Evolutionary conservation across 75 land plant species (phyloP), one percentile per base, ranked within the genome.

Genomic region (Cryptomeria japonica): DNA sequence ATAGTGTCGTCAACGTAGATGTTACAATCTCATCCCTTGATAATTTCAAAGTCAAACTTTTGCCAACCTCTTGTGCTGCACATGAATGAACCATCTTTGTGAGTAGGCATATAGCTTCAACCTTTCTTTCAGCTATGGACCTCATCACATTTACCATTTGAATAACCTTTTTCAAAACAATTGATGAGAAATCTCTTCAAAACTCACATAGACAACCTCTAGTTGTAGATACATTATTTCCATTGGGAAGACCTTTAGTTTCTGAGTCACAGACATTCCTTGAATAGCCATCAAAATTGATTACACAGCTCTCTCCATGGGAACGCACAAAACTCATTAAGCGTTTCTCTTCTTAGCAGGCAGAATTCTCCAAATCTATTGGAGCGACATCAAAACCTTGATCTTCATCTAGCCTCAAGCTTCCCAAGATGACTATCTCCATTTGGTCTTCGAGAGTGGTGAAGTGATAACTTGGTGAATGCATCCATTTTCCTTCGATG

Each of bases 31-130:
- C 93, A 34, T 93, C 95, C 15, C 86, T 90, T 83, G 87, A 47
- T 49, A 88, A 90, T 28, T 89, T 85, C 85, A 86, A 18, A 41
- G 94, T 42, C 85, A 94, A 34, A 61, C 84, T 89, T 53, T 89
- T 87, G 44, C 94, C 96, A 84, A 88, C 87, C 98, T 95, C 92
- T 64, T 94, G 92, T 89, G 94, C 95, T 90, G 78, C 91, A 34
- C 49, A 68, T 31, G 96, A 93, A 84, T 84, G 84, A 9, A 88
- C 83, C 89, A 96, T 61, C 80, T 90, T 94, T 44, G 92, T 78
- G 87, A 96, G 92, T 76, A 91, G 89, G 82, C 88, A 91, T 25
- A 88, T 88, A 51, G 92, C 97, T 78, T 90, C 92, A 51, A 91
- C 51, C 87, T 87, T 93, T n/a, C n/a, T n/a, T n/a, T n/a, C n/a